These are phyloP conservation scores for Talaromyces piceae DNA, from an alignment of 2,329 filamentous ascomycete genomes.

Conservation along the genomic window DNA sequence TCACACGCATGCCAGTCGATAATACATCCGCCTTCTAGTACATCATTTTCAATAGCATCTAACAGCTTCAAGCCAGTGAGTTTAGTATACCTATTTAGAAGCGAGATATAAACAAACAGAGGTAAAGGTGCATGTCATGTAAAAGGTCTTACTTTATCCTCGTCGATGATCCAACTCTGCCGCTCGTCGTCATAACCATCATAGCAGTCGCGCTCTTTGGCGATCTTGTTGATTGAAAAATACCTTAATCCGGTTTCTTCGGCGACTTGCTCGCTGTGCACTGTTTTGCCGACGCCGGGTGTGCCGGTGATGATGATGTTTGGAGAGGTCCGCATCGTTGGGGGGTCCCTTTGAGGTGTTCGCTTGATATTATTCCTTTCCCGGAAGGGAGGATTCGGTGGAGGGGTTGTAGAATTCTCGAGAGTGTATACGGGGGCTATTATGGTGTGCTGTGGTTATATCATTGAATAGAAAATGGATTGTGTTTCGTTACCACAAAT, in stretches of 20 bases:
- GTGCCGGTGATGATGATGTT: constrained; percentile 96
- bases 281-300: constrained; percentile 92
- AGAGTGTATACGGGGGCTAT: too few relatives aligned
- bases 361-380: too few relatives aligned
- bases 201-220: constrained; percentile 80
- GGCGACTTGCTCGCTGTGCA: constrained; percentile 76
- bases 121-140: not conserved
- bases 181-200: constrained; percentile 82
- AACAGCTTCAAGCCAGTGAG: constrained; percentile 49
- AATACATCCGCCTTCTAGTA: constrained; percentile 71
- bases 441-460: not conserved
- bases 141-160: constrained; percentile 65
- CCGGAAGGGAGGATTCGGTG: not conserved
- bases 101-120: not conserved
- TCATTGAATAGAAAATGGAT: not conserved
- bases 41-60: constrained; percentile 78
- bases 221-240: constrained; percentile 80
- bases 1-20: constrained; percentile 99
- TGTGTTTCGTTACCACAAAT: not conserved
- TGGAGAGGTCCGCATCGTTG: constrained; percentile 44
- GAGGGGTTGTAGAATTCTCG: not conserved
- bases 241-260: constrained; percentile 70
- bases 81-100: constrained; percentile 5
- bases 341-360: not conserved
- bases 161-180: constrained; percentile 87